Evolutionary conservation across 2,329 filamentous ascomycete genomes (phyloP), one percentile per base, ranked within the genome.

Genomic region (Aspergillus sclerotialis): DNA sequence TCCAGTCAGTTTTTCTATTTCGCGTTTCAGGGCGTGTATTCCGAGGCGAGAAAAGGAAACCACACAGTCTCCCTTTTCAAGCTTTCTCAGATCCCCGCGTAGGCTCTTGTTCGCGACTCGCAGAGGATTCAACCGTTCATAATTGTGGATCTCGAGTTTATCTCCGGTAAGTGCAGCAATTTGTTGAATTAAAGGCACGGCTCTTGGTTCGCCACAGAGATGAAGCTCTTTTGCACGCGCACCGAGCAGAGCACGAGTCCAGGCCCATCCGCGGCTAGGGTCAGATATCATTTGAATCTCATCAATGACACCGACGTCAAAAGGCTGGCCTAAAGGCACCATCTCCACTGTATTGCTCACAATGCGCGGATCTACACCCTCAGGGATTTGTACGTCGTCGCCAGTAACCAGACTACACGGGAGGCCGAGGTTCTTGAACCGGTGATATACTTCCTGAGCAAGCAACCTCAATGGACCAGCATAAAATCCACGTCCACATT

Each of bases 281-380:
- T 88, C 81, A 11, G 78, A 81, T 46, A 98, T 86, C 92, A 98
- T 96, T 62, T 98, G 92, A 37, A 98, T 96, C 65, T 98, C 92
- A 55, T 98, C 92, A 43, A 98, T 90, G 46, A 98, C 90, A 1
- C 87, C 90, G 23, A 98, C 89, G 27, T 96, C 90, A 18, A 85
- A 78, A 2, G 59, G 56, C 4, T 62, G 61, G 31, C 71, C 69
- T 13, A 78, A 46, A 5, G 75, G 75, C 15, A 80, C 72, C 82
- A 98, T 98, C 60, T 98, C 92, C 3, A 98, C 92, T 0, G 92
- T 98, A 55, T 92, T 95, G 54, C 87, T 90, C 37, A 73, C 75
- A 52, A 94, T 81, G 40, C 71, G 51, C 3, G 61, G 49, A 4
- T 63, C 62, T 33, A 79, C 67, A 7, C 73, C 65, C 30, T 78